Evolutionary conservation across 108 stramenopile genomes (phyloP), one percentile per base, ranked within the genome.

Genomic region (Mediolabrus comicus): DNA sequence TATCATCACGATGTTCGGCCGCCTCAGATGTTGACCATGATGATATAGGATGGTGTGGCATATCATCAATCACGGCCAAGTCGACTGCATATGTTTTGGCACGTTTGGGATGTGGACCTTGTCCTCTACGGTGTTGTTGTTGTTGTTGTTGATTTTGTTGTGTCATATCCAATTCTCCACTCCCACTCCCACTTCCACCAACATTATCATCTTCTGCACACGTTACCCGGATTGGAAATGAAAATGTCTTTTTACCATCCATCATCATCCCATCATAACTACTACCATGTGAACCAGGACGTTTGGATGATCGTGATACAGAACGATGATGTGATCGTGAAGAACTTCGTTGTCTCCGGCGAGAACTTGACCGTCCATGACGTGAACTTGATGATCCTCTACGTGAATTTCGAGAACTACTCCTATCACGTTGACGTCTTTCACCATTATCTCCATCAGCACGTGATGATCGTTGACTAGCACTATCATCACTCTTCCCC

Each of bases 81-180:
- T 79, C 77, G 9, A 79, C 77, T 12, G 77, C 77, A 28, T 79
- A 79, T 0, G 77, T 79, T 60, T 79, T 79, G 24, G 65, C 65
- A 3, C 69, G 70, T 4, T 28, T 59, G 31, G 19, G 58, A 9
- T 59, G 36, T 13, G 19, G 69, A 33, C 29, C 31, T 43, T 43
- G 41, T 5, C 41, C 41, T 5, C 41, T 4, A 43, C 41, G 41
- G 5, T 43, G 41, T 3, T 43, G n/a, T 9, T 17, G n/a, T 43
- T 43, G 41, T 43, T 43, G 41, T 43, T 43, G 41, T 17, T n/a
- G n/a, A n/a, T n/a, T n/a, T n/a, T n/a, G n/a, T n/a, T n/a, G n/a
- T n/a, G n/a, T n/a, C n/a, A n/a, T n/a, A n/a, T n/a, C n/a, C n/a
- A n/a, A n/a, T n/a, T n/a, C n/a, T n/a, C n/a, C n/a, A n/a, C n/a